Evolutionary conservation across 495 filamentous ascomycete species (phyloP).

Genomic region (Aspergillus egyptiacus): DNA sequence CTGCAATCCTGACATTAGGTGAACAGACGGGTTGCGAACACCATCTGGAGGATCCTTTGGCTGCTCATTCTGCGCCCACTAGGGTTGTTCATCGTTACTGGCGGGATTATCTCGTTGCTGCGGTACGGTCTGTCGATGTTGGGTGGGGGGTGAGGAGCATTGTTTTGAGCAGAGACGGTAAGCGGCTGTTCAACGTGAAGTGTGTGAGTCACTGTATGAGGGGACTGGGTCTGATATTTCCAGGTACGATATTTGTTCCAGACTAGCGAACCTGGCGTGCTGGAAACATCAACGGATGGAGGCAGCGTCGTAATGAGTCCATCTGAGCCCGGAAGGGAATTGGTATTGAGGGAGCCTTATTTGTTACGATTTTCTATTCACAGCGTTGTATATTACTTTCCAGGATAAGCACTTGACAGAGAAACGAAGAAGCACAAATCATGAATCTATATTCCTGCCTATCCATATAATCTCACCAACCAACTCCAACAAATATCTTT

Average conservation of each 20-base stretch:
- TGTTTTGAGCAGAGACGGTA: too few relatives aligned
- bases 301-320: too few relatives aligned
- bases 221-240: too few relatives aligned
- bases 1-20: background rate
- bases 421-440: background rate
- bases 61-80: background rate
- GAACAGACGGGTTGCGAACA: background rate
- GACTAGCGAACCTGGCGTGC: too few relatives aligned
- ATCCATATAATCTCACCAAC: background rate
- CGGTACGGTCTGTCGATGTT: background rate
- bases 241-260: too few relatives aligned
- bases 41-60: background rate
- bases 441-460: background rate
- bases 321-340: too few relatives aligned
- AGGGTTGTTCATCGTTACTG: background rate
- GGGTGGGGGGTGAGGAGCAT: background rate
- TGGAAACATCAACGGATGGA: too few relatives aligned
- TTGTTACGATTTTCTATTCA: too few relatives aligned
- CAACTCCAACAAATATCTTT: conserved; percentile 4
- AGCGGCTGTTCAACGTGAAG: too few relatives aligned
- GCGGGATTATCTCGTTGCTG: background rate
- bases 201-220: too few relatives aligned
- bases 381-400: too few relatives aligned
- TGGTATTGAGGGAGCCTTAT: too few relatives aligned
- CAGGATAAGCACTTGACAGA: background rate